Base-by-base conservation (phyloP, 805 yeast genomes). In the Candida hungchunana region DNA sequence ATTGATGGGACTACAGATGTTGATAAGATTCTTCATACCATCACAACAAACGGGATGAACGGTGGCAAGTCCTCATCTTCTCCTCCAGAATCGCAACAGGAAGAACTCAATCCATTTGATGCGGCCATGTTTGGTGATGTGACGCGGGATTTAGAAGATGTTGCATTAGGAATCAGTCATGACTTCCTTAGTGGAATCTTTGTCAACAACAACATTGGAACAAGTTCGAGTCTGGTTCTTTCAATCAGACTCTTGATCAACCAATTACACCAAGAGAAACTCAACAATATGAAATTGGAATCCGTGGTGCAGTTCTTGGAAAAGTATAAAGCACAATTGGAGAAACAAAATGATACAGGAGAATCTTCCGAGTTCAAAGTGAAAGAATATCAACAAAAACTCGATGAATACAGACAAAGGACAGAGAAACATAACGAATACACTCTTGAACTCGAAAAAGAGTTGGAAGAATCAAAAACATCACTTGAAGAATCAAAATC, bases 61-160 rank as follows among this genome's bases (percentile, higher is more conserved):
- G 25, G 18, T 25, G 28, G 18, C 14, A n/a, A n/a, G n/a, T n/a
- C n/a, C n/a, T n/a, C n/a, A n/a, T n/a, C n/a, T n/a, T n/a, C n/a
- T n/a, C n/a, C n/a, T n/a, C n/a, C n/a, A n/a, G n/a, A n/a, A n/a
- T n/a, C n/a, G n/a, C n/a, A n/a, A n/a, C 36, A 29, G 2, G 55
- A 42, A 4, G 34, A 16, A 50, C 55, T 43, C 36, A 48, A 39
- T 14, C 63, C 76, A 4, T 75, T 75, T 53, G 82, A 76, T 43
- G 69, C 69, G 18, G 81, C 82, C 3, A 62, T 79, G 60, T 79
- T 77, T 56, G 80, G 82, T 18, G 83, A 77, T 52, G 67, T 75
- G 14, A 55, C 60, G 20, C 46, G 62, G 10, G 65, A 62, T 31
- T 43, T 75, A 19, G 82, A 76, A 46, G 80, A 74, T 42, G 58